Percentiles rank a stretch among this genome's conserved stretches.
Evolutionary conservation across 139 green algal genomes (phyloP).

Genomic region (Micractinium conductrix): DNA sequence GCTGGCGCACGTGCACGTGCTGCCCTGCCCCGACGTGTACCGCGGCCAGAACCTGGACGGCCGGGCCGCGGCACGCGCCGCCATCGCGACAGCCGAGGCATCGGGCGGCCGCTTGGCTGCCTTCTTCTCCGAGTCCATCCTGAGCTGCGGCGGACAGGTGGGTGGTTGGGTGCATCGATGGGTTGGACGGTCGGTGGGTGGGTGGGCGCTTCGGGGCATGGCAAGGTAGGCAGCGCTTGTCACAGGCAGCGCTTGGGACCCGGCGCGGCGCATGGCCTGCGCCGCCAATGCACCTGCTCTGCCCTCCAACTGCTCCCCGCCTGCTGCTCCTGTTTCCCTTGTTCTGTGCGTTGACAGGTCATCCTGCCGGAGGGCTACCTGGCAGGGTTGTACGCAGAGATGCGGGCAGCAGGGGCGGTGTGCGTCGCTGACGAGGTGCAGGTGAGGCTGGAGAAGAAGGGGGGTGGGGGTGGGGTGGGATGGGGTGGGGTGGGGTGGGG

Average conservation of each 20-base stretch:
- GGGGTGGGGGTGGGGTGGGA: too few relatives aligned
- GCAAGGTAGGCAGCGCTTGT: too few relatives aligned
- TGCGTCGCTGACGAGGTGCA: constrained; percentile 77
- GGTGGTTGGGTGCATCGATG: not conserved
- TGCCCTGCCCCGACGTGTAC: constrained; percentile 85
- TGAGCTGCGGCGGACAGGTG: constrained; percentile 85
- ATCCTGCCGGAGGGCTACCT: constrained; percentile 88
- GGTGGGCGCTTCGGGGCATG: too few relatives aligned
- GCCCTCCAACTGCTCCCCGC: not conserved
- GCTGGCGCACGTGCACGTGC: constrained; percentile 39
- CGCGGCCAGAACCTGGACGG: constrained; percentile 85
- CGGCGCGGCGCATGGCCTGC: too few relatives aligned
- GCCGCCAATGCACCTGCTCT: too few relatives aligned
- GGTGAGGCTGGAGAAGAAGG: too few relatives aligned
- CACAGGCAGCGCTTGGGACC: too few relatives aligned
- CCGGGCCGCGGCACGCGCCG: constrained; percentile 50
- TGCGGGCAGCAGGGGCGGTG: constrained; percentile 85
- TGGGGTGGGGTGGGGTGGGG: too few relatives aligned
- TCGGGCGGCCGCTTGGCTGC: constrained; percentile 78
- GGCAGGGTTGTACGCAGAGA: constrained; percentile 76
- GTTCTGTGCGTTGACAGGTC: constrained; percentile 43
- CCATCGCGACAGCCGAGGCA: constrained; percentile 67
- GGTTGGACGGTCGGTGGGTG: too few relatives aligned
- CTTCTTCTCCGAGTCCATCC: constrained; percentile 94
- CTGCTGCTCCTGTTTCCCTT: not conserved